A percentile compares a stretch with the other conserved stretches of the same genome.
Evolutionary conservation across 768 basidiomycete species (phyloP).

Genomic region (Suillus luteus): DNA sequence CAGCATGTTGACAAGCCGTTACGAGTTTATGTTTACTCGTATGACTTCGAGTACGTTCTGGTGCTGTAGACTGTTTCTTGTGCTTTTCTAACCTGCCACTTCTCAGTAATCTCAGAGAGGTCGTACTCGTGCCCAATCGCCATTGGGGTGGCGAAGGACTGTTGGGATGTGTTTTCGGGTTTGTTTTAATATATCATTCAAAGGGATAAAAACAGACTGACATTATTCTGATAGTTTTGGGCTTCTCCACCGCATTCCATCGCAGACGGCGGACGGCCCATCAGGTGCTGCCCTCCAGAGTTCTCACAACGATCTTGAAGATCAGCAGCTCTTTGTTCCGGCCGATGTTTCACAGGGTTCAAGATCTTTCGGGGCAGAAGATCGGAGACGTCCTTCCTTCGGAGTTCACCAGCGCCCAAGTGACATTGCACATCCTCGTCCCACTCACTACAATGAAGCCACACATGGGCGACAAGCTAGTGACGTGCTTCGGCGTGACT

Average conservation of each 20-base stretch:
- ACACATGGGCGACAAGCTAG: conserved; percentile 18
- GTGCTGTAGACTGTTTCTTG: not conserved
- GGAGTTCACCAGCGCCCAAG: conserved; percentile 16
- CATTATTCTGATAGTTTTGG: conserved; percentile 62
- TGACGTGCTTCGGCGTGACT: conserved; percentile 19
- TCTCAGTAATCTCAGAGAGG: conserved; percentile 83
- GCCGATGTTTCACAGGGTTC: conserved; percentile 47
- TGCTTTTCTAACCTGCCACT: conserved; percentile 14
- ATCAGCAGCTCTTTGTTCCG: conserved; percentile 72
- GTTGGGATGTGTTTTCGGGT: conserved; percentile 96
- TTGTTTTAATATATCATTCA: conserved; percentile 30
- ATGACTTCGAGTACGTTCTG: conserved; percentile 86
- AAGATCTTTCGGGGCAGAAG: conserved; percentile 10
- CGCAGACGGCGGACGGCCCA: conserved; percentile 60
- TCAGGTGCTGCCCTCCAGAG: conserved; percentile 59
- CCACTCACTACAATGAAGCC: conserved; percentile 25
- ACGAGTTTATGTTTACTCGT: conserved; percentile 93
- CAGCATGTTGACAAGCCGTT: conserved; percentile 94
- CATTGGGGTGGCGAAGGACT: conserved; percentile 98
- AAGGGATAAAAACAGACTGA: conserved; percentile 7
- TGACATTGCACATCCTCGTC: conserved; percentile 32
- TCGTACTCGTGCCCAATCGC: conserved; percentile 92
- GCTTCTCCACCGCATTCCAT: conserved; percentile 90
- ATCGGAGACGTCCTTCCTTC: conserved; percentile 13
- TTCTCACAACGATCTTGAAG: conserved; percentile 53